Percentiles rank a stretch among this genome's conserved stretches.
Evolutionary conservation across 371 early-diverging fungal species (phyloP).

Genomic region (Nosema muscidifuracis): DNA sequence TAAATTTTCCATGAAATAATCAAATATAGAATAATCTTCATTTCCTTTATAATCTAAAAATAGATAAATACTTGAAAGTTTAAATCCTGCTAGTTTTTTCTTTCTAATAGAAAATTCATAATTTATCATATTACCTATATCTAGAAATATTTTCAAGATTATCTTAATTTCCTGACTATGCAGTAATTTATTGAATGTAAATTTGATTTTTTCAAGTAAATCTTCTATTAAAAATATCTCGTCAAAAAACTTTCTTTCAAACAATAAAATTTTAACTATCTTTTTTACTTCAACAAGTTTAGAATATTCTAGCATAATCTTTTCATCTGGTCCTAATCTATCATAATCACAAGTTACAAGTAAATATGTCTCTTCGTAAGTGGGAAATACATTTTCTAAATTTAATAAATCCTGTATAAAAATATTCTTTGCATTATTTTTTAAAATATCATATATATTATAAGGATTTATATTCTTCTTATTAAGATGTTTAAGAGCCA

Average conservation of each 20-base stretch:
- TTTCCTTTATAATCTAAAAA: slow-evolving; percentile 41
- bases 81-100: slow-evolving; percentile 44
- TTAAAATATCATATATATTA: slow-evolving; percentile 23
- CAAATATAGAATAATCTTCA: slow-evolving; percentile 23
- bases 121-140: slow-evolving; percentile 52
- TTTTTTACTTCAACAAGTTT: slow-evolving; percentile 20
- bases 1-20: slow-evolving; percentile 30
- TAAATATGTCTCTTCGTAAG: slow-evolving; percentile 23
- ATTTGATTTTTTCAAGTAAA: slow-evolving; percentile 7
- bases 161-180: slow-evolving; percentile 35
- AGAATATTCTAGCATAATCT: slow-evolving; percentile 32
- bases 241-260: slow-evolving; percentile 49
- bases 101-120: slow-evolving; percentile 25
- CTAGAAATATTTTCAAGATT: slow-evolving; percentile 37
- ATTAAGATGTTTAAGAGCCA: slow-evolving; percentile 42
- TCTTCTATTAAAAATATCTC: slow-evolving; percentile 26
- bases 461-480: slow-evolving; percentile 32
- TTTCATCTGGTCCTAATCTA: slow-evolving; percentile 24
- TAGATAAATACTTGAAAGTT: slow-evolving; percentile 32
- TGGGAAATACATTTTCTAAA: slow-evolving; percentile 31
- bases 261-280: slow-evolving; percentile 35
- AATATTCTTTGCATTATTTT: slow-evolving; percentile 18
- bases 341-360: not conserved
- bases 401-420: slow-evolving; percentile 38
- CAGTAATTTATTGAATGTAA: slow-evolving; percentile 18